Percentiles rank a stretch among this genome's conserved stretches.
phyloP scores from a whole-genome alignment of 306 rosid genomes.

The Pterocarpus macrocarpus region DNA sequence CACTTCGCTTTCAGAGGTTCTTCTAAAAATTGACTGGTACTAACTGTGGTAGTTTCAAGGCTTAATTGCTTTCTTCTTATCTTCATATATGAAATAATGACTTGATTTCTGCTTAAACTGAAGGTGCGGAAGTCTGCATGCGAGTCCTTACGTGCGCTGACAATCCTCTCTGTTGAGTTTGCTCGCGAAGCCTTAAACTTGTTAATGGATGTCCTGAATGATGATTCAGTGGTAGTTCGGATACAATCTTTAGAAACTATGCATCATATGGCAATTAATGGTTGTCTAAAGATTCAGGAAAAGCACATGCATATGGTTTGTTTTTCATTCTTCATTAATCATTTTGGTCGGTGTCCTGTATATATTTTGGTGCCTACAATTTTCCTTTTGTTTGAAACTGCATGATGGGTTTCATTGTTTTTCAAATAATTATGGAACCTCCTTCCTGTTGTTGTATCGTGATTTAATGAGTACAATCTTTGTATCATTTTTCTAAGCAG shows the following conservation, averaged over 20 bases:
- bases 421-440: conserved; percentile 9
- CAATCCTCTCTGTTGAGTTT: conserved; percentile 66
- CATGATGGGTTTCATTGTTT: conserved; percentile 29
- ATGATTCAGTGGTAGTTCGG: conserved; percentile 71
- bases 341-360: conserved; percentile 15
- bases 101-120: conserved; percentile 47
- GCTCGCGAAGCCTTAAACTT: conserved; percentile 71
- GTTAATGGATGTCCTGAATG: conserved; percentile 79
- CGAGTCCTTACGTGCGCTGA: conserved; percentile 63
- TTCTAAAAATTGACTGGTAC: conserved; percentile 32
- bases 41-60: conserved; percentile 17
- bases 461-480: conserved; percentile 23
- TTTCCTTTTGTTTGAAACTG: conserved; percentile 11
- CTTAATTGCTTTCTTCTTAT: conserved; percentile 1
- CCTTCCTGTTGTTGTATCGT: conserved; percentile 8
- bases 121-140: conserved; percentile 89
- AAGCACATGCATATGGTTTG: conserved; percentile 79
- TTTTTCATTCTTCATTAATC: conserved; percentile 32
- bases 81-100: conserved; percentile 25
- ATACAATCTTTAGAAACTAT: conserved; percentile 83
- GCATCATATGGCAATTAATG: conserved; percentile 71
- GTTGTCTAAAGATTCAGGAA: conserved; percentile 70
- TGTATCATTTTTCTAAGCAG: background rate
- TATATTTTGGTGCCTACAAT: conserved; percentile 15
- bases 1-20: conserved; percentile 27